Base-by-base conservation (phyloP, 768 basidiomycete genomes). In the Leccinum broughii region DNA sequence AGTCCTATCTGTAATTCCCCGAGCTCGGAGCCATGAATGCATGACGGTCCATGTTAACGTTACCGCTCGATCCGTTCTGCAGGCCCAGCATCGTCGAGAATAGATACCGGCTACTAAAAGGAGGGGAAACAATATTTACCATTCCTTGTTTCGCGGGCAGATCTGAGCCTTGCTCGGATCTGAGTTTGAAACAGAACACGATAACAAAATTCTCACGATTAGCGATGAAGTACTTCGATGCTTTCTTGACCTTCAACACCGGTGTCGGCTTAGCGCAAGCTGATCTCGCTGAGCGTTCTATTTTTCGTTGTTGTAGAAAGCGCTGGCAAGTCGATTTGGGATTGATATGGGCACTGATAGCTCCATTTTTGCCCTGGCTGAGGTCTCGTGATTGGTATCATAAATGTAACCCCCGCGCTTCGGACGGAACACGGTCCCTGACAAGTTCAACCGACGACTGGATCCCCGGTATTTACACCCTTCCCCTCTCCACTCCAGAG, bases 361-460 rank as follows among this genome's bases (percentile, higher is more conserved):
- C 28, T 44, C n/a, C 41, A 44, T 44, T 20, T 44, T 20, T 44
- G 10, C 41, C 39, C 55, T 39, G 11, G 20, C 20, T 22, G 46
- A 13, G 46, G 22, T 44, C 28, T 59, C 24, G 46, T 49, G 44
- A 35, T 22, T 10, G 20, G 13, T 20, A 53, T 6, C 35, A 32
- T 58, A 10, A 44, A n/a, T 44, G 41, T 20, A 14, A 49, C 48
- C 26, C 34, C n/a, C 46, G 46, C 39, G 37, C 32, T 46, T 60
- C 64, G 64, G 64, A 26, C 65, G 64, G 64, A 65, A 66, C 64
- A 63, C 28, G 61, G 54, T 44, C n/a, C 41, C 41, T 44, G 41
- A 20, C 39, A 8, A 9, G 32, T 41, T 41, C 39, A 41, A 41
- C 39, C 39, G n/a, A 41, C 17, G 9, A 20, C 41, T 17, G n/a